Evolutionary conservation across 129 eudicot species (phyloP).

Genomic region (Glebionis coronaria): DNA sequence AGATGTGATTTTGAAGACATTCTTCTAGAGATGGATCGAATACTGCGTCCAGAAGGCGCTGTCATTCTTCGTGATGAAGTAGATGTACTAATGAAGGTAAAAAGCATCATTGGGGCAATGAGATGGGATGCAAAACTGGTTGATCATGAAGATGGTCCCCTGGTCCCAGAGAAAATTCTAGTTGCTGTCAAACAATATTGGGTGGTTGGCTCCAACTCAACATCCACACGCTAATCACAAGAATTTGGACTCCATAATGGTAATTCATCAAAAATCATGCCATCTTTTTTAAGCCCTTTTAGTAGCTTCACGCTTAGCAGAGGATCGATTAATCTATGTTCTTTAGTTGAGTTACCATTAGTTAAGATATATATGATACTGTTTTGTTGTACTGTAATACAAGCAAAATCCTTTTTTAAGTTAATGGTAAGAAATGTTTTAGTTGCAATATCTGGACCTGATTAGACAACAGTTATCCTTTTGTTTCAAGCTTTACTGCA

Average conservation of each 20-base stretch:
- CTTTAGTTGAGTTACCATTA: slow-evolving; percentile 24
- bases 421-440: slow-evolving; percentile 22
- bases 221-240: slow-evolving; percentile 47
- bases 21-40: slow-evolving; percentile 92
- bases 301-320: background rate
- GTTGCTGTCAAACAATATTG: slow-evolving; percentile 88
- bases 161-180: slow-evolving; percentile 76
- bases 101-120: slow-evolving; percentile 72
- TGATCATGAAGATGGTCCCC: slow-evolving; percentile 97
- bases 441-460: background rate
- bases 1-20: slow-evolving; percentile 94
- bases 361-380: slow-evolving; percentile 19
- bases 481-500: slow-evolving; percentile 1
- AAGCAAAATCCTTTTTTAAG: slow-evolving; percentile 17
- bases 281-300: slow-evolving; percentile 16
- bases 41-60: slow-evolving; percentile 94
- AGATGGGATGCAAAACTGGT: slow-evolving; percentile 77
- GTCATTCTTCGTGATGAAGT: slow-evolving; percentile 92
- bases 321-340: slow-evolving; percentile 17
- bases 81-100: slow-evolving; percentile 75
- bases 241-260: slow-evolving; percentile 13
- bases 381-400: slow-evolving; percentile 29
- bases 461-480: background rate
- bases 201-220: slow-evolving; percentile 72
- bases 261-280: slow-evolving; percentile 18